These are phyloP conservation scores for Colletotrichum sp. DNA, from an alignment of 2,329 filamentous ascomycete genomes.

Conservation along the genomic window DNA sequence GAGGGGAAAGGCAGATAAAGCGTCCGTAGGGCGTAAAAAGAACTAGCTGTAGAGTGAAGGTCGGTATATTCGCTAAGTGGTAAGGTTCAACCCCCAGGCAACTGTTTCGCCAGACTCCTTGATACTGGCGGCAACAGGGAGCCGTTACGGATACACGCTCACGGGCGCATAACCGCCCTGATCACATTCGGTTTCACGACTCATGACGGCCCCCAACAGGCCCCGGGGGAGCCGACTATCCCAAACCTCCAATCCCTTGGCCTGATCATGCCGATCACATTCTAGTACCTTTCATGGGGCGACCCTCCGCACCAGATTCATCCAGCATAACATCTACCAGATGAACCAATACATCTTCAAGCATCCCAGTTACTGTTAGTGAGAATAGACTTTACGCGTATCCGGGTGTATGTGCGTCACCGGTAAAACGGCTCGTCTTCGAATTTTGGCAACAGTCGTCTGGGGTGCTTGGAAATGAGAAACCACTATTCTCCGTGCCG, in stretches of 20 bases:
- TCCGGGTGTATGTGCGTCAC: not conserved
- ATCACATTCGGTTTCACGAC: not conserved
- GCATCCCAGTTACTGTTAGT: not conserved
- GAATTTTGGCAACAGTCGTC: not conserved
- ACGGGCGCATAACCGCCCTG: not conserved
- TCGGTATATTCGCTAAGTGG: not conserved
- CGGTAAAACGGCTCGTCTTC: not conserved
- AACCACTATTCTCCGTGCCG: not conserved
- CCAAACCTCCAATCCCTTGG: not conserved
- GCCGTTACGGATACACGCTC: not conserved
- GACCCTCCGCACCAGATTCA: not conserved
- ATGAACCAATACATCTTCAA: not conserved
- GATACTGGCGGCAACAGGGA: not conserved
- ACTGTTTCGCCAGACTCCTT: not conserved
- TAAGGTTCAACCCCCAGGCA: not conserved
- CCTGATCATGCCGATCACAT: not conserved
- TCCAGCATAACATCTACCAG: not conserved
- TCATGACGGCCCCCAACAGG: not conserved
- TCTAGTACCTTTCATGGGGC: not conserved
- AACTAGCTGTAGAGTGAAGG: not conserved
- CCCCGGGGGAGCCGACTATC: not conserved
- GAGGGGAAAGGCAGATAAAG: not conserved
- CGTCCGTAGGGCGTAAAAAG: not conserved
- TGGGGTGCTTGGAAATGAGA: not conserved
- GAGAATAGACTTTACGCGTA: not conserved